Conservation (phyloP, 2,329 filamentous ascomycete species). For the Cladosporium sp. region DNA sequence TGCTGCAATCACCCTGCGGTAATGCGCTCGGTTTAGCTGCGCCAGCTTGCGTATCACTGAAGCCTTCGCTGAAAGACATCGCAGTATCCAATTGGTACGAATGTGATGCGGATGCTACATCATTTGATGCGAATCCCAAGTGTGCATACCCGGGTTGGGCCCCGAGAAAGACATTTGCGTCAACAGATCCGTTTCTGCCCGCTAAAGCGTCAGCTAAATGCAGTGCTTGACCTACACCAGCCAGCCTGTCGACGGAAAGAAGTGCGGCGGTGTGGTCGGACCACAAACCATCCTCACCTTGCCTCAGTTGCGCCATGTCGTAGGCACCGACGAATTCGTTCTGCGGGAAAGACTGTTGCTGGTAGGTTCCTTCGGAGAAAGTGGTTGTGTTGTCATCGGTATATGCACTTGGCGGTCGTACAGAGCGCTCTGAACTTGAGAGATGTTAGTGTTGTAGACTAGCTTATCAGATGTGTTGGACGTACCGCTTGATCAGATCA, state of each 20-base stretch:
- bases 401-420: conserved; percentile 2
- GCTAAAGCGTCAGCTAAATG: conserved; percentile 7
- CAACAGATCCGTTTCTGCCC: neutral
- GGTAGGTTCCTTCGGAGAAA: conserved; percentile 2
- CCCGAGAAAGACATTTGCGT: neutral
- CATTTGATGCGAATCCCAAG: neutral
- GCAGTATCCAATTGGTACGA: too few relatives aligned
- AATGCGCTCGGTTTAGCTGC: too few relatives aligned
- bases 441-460: neutral
- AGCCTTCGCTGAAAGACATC: too few relatives aligned
- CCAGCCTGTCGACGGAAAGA: neutral
- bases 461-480: neutral
- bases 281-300: conserved; percentile 5
- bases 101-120: neutral
- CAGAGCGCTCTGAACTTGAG: neutral
- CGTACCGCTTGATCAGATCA: conserved; percentile 47
- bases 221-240: conserved; percentile 4
- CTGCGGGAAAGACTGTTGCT: conserved; percentile 16
- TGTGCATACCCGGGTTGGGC: conserved; percentile 1
- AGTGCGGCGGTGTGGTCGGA: neutral
- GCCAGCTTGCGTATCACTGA: too few relatives aligned
- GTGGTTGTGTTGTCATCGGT: conserved; percentile 4
- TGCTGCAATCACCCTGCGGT: too few relatives aligned
- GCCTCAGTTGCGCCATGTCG: neutral
- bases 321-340: neutral